Evolutionary conservation across 306 rosid genomes (phyloP).

Genomic region (Vigna trinervia): DNA sequence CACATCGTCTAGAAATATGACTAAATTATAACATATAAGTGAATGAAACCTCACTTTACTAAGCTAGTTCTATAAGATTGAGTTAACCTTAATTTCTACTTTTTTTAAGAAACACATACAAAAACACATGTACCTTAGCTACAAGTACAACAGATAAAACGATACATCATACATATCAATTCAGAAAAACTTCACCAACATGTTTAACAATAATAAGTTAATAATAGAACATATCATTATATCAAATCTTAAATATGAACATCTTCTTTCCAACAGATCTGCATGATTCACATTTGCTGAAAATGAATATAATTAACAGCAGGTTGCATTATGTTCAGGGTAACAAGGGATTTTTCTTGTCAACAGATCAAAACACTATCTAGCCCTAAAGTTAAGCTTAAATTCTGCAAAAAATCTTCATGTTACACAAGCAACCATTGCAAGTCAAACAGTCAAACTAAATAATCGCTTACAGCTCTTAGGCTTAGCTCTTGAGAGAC

Average conservation of each 20-base stretch:
- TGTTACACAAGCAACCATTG: background rate
- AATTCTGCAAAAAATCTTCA: conserved; percentile 23
- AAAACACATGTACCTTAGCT: background rate
- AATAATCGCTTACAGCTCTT: background rate
- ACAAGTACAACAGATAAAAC: conserved; percentile 10
- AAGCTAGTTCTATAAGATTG: too few species aligned
- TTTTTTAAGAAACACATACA: background rate
- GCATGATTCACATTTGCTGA: background rate
- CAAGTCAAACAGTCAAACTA: background rate
- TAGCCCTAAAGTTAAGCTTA: conserved; percentile 37
- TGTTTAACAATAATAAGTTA: background rate
- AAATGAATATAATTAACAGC: background rate
- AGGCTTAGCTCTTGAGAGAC: background rate
- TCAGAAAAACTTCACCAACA: conserved; percentile 5
- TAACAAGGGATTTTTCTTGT: conserved; percentile 15
- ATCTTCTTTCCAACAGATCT: background rate
- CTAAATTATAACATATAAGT: too few species aligned
- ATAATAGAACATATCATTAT: background rate
- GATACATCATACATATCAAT: background rate
- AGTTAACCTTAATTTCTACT: too few species aligned
- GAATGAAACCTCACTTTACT: too few species aligned
- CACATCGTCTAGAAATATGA: too few species aligned
- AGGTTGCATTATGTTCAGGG: background rate
- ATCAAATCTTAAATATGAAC: conserved; percentile 6
- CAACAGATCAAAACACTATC: conserved; percentile 21